Conservation (phyloP, 768 basidiomycete genomes). For the Suillus subluteus region DNA sequence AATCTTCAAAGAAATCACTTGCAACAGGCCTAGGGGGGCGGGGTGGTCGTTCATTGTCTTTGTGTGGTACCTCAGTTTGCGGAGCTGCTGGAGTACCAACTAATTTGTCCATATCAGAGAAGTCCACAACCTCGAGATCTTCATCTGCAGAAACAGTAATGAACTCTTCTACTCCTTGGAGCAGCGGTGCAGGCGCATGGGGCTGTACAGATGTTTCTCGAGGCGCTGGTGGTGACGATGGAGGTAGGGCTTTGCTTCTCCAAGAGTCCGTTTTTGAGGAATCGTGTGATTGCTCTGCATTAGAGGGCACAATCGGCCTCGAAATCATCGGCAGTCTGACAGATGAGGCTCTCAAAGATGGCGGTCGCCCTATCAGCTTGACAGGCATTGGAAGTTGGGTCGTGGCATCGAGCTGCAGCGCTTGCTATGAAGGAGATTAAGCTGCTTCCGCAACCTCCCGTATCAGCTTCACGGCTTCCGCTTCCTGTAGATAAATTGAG, state of each 20-base stretch:
- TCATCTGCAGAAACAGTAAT: constrained; percentile 55
- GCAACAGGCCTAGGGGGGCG: constrained; percentile 56
- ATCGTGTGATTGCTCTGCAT: constrained; percentile 31
- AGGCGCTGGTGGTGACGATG: constrained; percentile 29
- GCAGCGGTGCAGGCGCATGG: constrained; percentile 35
- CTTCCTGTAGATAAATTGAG: constrained; percentile 30
- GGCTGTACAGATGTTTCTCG: constrained; percentile 38
- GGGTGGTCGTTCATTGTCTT: constrained; percentile 22
- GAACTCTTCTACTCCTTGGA: constrained; percentile 37
- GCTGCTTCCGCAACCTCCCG: constrained; percentile 53
- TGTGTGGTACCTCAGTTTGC: constrained; percentile 23
- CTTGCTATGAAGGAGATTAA: constrained; percentile 24
- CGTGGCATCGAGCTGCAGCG: constrained; percentile 11
- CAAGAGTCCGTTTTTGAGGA: constrained; percentile 58
- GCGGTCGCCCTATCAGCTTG: constrained; percentile 33
- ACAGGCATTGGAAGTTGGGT: constrained; percentile 14
- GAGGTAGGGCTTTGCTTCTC: constrained; percentile 49
- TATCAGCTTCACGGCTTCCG: constrained; percentile 46
- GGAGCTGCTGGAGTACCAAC: constrained; percentile 42
- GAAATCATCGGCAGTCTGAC: constrained; percentile 26
- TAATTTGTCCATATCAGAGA: constrained; percentile 74
- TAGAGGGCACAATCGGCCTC: constrained; percentile 4
- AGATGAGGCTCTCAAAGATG: constrained; percentile 38
- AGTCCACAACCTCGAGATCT: constrained; percentile 78
- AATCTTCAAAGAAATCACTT: constrained; percentile 75